phyloP scores from a whole-genome alignment of 208 protist genomes.

The Trypanosoma rangeli region DNA sequence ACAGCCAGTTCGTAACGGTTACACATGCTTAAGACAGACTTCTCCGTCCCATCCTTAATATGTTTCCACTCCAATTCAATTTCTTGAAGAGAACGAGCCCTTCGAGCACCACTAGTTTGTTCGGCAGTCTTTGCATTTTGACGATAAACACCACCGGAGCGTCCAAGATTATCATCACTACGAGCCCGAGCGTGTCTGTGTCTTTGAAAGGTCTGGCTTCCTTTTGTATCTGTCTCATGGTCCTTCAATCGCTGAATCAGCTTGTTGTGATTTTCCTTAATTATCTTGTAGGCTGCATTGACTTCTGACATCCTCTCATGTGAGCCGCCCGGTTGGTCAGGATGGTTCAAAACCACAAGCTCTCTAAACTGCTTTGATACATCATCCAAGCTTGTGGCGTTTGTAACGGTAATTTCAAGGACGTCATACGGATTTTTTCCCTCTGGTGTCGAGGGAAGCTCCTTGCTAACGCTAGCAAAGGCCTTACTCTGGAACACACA shows the following conservation, averaged over 20 bases:
- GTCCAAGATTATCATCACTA: constrained; percentile 77
- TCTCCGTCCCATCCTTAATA: constrained; percentile 72
- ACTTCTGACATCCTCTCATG: constrained; percentile 91
- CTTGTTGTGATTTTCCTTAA: constrained; percentile 82
- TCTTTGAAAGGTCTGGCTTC: constrained; percentile 57
- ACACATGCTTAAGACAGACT: constrained; percentile 79
- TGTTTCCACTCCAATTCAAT: constrained; percentile 72
- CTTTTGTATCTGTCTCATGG: constrained; percentile 54
- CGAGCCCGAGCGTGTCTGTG: constrained; percentile 59
- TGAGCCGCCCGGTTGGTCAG: constrained; percentile 85
- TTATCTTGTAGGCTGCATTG: constrained; percentile 88
- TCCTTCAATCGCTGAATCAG: constrained; percentile 67
- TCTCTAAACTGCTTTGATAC: constrained; percentile 86
- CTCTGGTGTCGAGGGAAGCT: constrained; percentile 78
- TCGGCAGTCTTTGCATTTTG: constrained; percentile 49
- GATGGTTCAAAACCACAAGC: constrained; percentile 86
- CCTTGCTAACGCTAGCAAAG: constrained; percentile 67
- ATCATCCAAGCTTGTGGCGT: constrained; percentile 71
- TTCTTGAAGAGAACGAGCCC: constrained; percentile 64
- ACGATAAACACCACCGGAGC: constrained; percentile 74
- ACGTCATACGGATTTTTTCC: constrained; percentile 91
- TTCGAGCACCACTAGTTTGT: constrained; percentile 23
- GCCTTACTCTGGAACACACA: constrained; percentile 81
- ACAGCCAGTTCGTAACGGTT: constrained; percentile 88
- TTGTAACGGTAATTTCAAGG: constrained; percentile 78